Base-by-base conservation (phyloP, 768 basidiomycete species). In the Rhodotorula diobovata region DNA sequence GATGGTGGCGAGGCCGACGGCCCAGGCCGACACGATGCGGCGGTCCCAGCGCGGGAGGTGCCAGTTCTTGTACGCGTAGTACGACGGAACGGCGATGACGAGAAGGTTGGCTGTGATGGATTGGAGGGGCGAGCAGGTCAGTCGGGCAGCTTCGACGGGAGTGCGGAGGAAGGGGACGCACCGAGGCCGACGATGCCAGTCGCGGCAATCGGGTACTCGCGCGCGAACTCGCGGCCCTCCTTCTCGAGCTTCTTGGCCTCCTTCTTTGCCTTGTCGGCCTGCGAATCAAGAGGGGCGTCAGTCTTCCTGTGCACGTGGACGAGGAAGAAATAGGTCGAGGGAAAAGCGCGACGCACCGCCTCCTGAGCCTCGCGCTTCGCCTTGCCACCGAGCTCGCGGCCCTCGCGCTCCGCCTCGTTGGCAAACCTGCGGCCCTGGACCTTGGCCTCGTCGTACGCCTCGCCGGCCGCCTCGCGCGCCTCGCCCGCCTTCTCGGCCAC, bases 11-110 rank as follows among this genome's bases (percentile, higher is more conserved):
- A 82, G 71, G 46, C 81, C 81, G 50, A 79, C 75, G 51, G 77
- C 71, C 60, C 81, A 76, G 39, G 77, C 78, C 25, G 79, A 78
- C 34, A 82, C 80, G 39, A 79, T 68, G 39, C 79, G 75, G 32
- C 77, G 72, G 74, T 82, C 81, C 82, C 82, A 82, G 25, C 66
- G 69, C 10, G 77, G 78, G 61, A 72, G 45, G 79, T 81, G 74
- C 81, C 82, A 81, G 78, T 81, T 74, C 68, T 76, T 63, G 79
- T 81, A 81, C 25, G 76, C 78, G 66, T 80, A 76, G 78, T 80
- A 81, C 7, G 79, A 79, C 63, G 81, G 75, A 2, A 68, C 65
- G 21, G 69, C 77, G 63, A 81, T 66, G 61, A 82, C 73, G 41
- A 80, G 80, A 21, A 80, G 72, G 76, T 82, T 82, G 64, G 80